Evolutionary conservation across 1,284 basidiomycete species (phyloP).

Genomic region (Leccinum fallax): DNA sequence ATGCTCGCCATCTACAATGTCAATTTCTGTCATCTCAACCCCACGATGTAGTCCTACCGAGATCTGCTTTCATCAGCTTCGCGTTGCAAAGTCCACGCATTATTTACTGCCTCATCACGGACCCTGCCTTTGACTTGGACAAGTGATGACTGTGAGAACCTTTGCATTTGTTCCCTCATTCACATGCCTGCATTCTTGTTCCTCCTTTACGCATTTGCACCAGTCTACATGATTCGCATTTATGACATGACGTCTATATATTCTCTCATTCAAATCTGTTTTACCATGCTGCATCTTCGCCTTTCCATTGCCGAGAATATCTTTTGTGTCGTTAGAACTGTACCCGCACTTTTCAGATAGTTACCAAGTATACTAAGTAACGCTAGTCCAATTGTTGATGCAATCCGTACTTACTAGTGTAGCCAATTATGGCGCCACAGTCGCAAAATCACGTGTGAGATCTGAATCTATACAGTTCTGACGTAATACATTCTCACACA

Average conservation of each 20-base stretch:
- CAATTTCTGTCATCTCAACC: constrained; percentile 30
- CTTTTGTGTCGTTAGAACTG: constrained; percentile 5
- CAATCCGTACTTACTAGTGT: constrained; percentile 5
- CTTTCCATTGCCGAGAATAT: background rate
- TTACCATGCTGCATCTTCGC: constrained; percentile 7
- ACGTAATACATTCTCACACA: constrained; percentile 30
- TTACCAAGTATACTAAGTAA: background rate
- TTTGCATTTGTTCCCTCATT: constrained; percentile 20
- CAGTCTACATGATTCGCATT: constrained; percentile 25
- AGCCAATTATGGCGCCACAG: background rate
- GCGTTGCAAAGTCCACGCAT: constrained; percentile 20
- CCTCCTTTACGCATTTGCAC: constrained; percentile 19
- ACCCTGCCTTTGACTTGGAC: constrained; percentile 35
- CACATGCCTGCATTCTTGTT: constrained; percentile 31
- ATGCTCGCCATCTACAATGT: constrained; percentile 21
- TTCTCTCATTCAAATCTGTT: constrained; percentile 13
- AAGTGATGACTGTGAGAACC: constrained; percentile 22
- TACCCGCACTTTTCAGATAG: constrained; percentile 4
- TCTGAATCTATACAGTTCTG: constrained; percentile 34
- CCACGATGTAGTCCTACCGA: constrained; percentile 32
- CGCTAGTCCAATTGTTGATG: constrained; percentile 1
- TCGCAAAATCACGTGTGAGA: background rate
- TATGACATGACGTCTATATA: constrained; percentile 18
- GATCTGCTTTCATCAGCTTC: constrained; percentile 20
- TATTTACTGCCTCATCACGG: constrained; percentile 28